Percentiles rank a stretch among this genome's conserved stretches.
phyloP scores from a whole-genome alignment of 2,329 filamentous ascomycete species.

The Cordyceps cateniannulata region DNA sequence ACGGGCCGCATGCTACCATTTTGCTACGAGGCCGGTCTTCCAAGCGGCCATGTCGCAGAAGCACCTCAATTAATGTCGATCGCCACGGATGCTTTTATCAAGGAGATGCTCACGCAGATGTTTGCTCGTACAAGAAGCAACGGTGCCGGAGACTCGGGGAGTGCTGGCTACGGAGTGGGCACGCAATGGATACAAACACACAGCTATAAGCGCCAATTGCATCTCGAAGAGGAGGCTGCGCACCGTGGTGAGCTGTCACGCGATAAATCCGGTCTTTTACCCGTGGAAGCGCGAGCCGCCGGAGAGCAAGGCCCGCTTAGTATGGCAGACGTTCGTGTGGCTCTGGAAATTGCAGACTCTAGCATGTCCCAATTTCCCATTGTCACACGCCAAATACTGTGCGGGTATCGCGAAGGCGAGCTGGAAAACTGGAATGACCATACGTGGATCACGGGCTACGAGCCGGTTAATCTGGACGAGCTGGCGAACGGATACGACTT shows the following conservation, averaged over 20 bases:
- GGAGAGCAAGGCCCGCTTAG: constrained; percentile 65
- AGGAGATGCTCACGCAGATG: constrained; percentile 56
- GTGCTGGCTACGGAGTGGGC: constrained; percentile 57
- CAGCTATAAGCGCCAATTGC: constrained; percentile 68
- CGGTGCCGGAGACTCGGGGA: constrained; percentile 55
- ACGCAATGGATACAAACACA: constrained; percentile 71
- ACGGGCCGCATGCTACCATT: constrained; percentile 61
- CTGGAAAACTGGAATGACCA: constrained; percentile 61
- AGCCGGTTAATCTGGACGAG: constrained; percentile 22
- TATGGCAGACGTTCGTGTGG: constrained; percentile 71
- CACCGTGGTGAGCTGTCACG: constrained; percentile 67
- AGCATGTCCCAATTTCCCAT: constrained; percentile 73
- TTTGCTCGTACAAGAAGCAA: constrained; percentile 61
- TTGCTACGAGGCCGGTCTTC: constrained; percentile 59
- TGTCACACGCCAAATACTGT: constrained; percentile 62
- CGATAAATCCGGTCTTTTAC: constrained; percentile 71
- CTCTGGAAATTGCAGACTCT: constrained; percentile 67
- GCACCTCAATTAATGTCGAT: constrained; percentile 58
- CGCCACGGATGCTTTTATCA: constrained; percentile 61
- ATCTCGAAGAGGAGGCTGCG: constrained; percentile 66
- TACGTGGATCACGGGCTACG: constrained; percentile 40
- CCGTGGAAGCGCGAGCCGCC: constrained; percentile 72
- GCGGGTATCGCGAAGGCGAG: constrained; percentile 69
- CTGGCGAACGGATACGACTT: constrained; percentile 28
- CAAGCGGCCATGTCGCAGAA: constrained; percentile 51